These are phyloP conservation scores for Lentinula aciculospora DNA, from an alignment of 768 basidiomycete genomes.

Conservation along the genomic window DNA sequence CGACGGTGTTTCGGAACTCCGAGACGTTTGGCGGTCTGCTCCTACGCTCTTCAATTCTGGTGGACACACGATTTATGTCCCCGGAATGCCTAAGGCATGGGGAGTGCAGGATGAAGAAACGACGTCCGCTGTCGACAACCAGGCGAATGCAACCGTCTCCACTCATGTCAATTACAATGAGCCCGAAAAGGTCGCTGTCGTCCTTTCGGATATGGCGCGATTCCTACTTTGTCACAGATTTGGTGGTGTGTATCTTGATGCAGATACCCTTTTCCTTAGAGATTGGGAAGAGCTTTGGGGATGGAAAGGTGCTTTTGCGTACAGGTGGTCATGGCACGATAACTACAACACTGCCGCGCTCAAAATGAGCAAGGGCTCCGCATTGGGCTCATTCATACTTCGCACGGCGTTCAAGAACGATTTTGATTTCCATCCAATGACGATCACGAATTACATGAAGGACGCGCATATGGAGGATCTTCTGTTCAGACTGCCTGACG, in stretches of 20 bases:
- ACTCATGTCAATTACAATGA: slow-evolving; percentile 25
- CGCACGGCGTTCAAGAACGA: slow-evolving; percentile 64
- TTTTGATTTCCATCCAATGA: slow-evolving; percentile 72
- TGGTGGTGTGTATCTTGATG: slow-evolving; percentile 70
- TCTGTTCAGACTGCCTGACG: slow-evolving; percentile 60
- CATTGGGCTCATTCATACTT: slow-evolving; percentile 65
- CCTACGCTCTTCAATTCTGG: slow-evolving; percentile 59
- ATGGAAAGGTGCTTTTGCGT: slow-evolving; percentile 70
- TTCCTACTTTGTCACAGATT: slow-evolving; percentile 70
- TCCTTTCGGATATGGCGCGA: slow-evolving; percentile 68
- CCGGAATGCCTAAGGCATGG: slow-evolving; percentile 12
- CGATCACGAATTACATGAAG: slow-evolving; percentile 57
- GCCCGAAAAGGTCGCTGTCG: slow-evolving; percentile 64
- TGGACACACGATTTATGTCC: slow-evolving; percentile 42
- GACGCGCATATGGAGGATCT: slow-evolving; percentile 57
- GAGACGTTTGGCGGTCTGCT: slow-evolving; percentile 58
- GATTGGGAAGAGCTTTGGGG: slow-evolving; percentile 80
- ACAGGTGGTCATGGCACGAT: slow-evolving; percentile 66
- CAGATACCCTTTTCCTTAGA: slow-evolving; percentile 64
- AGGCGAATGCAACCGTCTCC: slow-evolving; percentile 7
- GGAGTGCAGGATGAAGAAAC: slow-evolving; percentile 6
- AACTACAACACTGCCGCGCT: slow-evolving; percentile 74
- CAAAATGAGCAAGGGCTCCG: slow-evolving; percentile 58
- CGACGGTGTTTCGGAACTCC: slow-evolving; percentile 57
- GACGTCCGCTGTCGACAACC: slow-evolving; percentile 9